phyloP scores from a whole-genome alignment of 805 yeast genomes.

The Kuraishia borneana region DNA sequence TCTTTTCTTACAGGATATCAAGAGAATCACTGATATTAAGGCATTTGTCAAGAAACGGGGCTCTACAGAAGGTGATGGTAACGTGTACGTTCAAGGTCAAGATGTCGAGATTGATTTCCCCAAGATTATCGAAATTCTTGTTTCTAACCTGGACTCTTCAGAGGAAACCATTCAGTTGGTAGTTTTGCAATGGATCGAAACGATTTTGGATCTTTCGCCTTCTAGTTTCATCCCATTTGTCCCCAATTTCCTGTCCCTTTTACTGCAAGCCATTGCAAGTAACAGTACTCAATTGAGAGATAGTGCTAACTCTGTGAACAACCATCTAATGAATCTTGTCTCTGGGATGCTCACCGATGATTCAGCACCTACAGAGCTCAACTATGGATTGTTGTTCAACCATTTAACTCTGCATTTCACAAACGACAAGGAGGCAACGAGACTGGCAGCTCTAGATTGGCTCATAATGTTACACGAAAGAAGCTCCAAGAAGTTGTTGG shows the following conservation, averaged over 20 bases:
- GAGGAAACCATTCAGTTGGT: constrained; percentile 71
- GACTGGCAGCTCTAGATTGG: constrained; percentile 87
- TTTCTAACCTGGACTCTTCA: constrained; percentile 68
- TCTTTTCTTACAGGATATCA: constrained; percentile 68
- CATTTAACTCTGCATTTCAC: constrained; percentile 63
- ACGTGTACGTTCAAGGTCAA: constrained; percentile 60
- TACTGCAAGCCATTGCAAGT: constrained; percentile 53
- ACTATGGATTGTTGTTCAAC: constrained; percentile 52
- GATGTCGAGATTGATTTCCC: constrained; percentile 75
- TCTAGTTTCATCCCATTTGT: constrained; percentile 60
- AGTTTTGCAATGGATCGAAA: constrained; percentile 74
- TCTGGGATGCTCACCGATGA: constrained; percentile 19
- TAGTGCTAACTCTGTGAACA: constrained; percentile 46
- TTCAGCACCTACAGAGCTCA: constrained; percentile 28
- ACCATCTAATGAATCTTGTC: constrained; percentile 39
- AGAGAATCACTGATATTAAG: constrained; percentile 62
- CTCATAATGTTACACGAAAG: constrained; percentile 67
- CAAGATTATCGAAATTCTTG: constrained; percentile 66
- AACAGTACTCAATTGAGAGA: constrained; percentile 37
- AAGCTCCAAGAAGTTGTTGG: constrained; percentile 45
- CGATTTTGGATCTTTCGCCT: constrained; percentile 64
- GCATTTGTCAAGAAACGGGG: constrained; percentile 26
- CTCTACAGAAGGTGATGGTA: constrained; percentile 26
- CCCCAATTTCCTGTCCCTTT: constrained; percentile 62
- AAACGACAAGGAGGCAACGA: constrained; percentile 69